These are phyloP conservation scores for Microstegium vimineum DNA, from an alignment of 176 grass and related monocot genomes.

Conservation along the genomic window DNA sequence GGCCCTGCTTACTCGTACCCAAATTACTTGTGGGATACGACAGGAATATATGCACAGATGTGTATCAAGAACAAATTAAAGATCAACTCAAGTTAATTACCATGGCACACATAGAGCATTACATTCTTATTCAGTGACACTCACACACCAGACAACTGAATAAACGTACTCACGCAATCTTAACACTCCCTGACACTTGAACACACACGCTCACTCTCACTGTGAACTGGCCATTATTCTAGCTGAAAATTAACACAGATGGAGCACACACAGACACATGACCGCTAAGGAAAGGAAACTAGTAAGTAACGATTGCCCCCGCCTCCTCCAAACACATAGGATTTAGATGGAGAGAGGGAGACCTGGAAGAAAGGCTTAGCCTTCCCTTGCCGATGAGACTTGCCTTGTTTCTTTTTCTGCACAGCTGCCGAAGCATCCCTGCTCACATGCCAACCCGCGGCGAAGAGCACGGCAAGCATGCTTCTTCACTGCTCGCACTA, in stretches of 20 bases:
- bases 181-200: conserved; percentile 9
- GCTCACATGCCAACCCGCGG: conserved; percentile 10
- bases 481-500: neutral
- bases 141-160: neutral
- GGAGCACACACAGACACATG: neutral
- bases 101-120: neutral
- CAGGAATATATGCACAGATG: neutral
- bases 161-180: neutral
- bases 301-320: conserved; percentile 22
- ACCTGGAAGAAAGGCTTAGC: conserved; percentile 80
- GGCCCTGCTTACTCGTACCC: neutral
- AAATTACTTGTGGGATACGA: neutral
- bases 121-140: conserved; percentile 2
- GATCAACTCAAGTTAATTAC: neutral
- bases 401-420: conserved; percentile 57
- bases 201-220: neutral
- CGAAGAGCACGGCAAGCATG: conserved; percentile 27
- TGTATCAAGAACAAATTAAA: neutral
- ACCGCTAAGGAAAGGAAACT: neutral
- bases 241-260: neutral
- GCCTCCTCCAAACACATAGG: conserved; percentile 26
- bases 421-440: conserved; percentile 13
- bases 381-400: conserved; percentile 79
- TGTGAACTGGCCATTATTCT: conserved; percentile 9
- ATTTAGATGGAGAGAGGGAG: conserved; percentile 64